Percentiles rank a stretch among this genome's conserved stretches.
These are phyloP conservation scores for Zarea fungicola DNA, from an alignment of 2,329 filamentous ascomycete species.

Conservation along the genomic window DNA sequence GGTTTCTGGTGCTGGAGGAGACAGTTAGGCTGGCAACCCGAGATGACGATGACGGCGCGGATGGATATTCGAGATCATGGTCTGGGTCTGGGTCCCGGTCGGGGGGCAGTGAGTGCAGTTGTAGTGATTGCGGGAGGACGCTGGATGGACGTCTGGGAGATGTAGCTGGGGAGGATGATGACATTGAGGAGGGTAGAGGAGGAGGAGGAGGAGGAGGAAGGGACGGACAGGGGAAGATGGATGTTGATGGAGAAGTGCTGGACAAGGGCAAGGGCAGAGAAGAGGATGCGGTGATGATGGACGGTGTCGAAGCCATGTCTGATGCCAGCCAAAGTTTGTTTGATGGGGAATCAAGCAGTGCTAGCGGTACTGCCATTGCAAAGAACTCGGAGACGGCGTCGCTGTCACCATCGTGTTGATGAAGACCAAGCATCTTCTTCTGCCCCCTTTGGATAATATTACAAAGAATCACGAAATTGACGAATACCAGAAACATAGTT, in stretches of 20 bases:
- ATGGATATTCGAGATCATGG: conserved; percentile 10
- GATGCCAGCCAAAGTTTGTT: conserved; percentile 34
- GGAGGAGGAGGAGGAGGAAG: conserved; percentile 12
- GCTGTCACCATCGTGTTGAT: conserved; percentile 27
- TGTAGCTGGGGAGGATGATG: conserved; percentile 17
- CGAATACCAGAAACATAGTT: neutral
- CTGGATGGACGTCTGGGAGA: conserved; percentile 14
- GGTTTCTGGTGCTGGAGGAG: conserved; percentile 60
- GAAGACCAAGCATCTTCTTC: neutral
- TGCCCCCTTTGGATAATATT: neutral
- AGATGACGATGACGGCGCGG: conserved; percentile 2
- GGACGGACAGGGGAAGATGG: conserved; percentile 8
- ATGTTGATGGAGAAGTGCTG: conserved; percentile 13
- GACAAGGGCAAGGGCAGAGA: conserved; percentile 13
- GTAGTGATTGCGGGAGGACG: conserved; percentile 31
- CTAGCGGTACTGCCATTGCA: conserved; percentile 25
- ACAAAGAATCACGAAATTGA: neutral
- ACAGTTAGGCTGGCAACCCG: conserved; percentile 52
- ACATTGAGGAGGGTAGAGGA: conserved; percentile 16
- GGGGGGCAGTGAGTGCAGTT: conserved; percentile 28
- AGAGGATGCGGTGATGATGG: conserved; percentile 11
- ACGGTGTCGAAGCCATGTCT: conserved; percentile 20
- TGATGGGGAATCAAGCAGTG: conserved; percentile 29
- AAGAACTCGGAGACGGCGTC: conserved; percentile 36
- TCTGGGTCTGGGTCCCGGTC: conserved; percentile 17